Evolutionary conservation across 1,139 yeast genomes (phyloP).

Genomic region (Suhomyces atakaporum): DNA sequence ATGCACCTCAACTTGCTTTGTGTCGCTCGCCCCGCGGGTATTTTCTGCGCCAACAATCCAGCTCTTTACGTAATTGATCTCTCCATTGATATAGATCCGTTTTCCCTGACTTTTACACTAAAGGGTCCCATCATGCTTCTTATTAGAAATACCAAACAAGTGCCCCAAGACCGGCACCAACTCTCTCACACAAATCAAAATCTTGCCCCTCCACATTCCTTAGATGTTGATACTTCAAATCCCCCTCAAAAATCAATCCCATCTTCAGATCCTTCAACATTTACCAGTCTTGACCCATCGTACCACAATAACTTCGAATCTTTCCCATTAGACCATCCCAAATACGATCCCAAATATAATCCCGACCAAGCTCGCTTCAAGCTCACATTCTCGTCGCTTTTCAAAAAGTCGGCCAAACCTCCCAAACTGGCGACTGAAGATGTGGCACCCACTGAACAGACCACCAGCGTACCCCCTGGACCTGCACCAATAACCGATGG

Average conservation of each 20-base stretch:
- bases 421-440: constrained; percentile 2
- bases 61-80: constrained; percentile 1
- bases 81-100: background rate
- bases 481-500: constrained; percentile 16
- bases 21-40: background rate
- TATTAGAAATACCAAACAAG: constrained; percentile 7
- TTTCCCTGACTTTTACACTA: background rate
- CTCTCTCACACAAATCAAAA: background rate
- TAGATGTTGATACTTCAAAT: too few species aligned
- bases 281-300: background rate
- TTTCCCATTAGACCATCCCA: constrained; percentile 1
- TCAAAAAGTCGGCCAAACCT: constrained; percentile 12
- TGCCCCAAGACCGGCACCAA: constrained; percentile 8
- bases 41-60: constrained; percentile 1
- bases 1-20: background rate
- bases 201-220: background rate
- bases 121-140: constrained; percentile 7
- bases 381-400: constrained; percentile 16
- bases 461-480: constrained; percentile 4
- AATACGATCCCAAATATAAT: constrained; percentile 5
- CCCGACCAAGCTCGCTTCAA: too few species aligned
- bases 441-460: too few species aligned
- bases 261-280: background rate
- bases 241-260: background rate
- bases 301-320: too few species aligned